phyloP scores from a whole-genome alignment of 2,329 filamentous ascomycete genomes.

The Didymella lethalis region DNA sequence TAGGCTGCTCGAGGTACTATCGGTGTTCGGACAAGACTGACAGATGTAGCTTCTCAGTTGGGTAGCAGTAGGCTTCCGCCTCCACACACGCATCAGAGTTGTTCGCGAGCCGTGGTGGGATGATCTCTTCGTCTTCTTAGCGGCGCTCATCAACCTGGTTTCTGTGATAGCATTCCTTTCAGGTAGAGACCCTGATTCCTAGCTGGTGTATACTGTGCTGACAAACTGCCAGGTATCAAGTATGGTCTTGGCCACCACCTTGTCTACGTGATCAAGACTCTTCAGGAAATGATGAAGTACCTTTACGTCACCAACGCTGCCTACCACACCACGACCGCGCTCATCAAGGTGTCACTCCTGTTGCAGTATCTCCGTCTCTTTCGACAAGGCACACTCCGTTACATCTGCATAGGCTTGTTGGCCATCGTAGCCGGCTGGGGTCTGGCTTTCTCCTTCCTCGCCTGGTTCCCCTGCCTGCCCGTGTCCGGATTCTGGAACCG shows the following conservation, averaged over 20 bases:
- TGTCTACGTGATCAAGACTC: constrained; percentile 21
- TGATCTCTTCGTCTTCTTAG: constrained; percentile 45
- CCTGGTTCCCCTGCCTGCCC: constrained; percentile 44
- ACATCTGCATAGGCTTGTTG: constrained; percentile 26
- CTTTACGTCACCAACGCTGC: constrained; percentile 38
- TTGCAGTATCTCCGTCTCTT: constrained; percentile 48
- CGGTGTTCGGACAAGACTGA: constrained; percentile 6
- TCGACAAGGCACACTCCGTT: constrained; percentile 29
- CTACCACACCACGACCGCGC: constrained; percentile 40
- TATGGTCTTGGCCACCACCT: constrained; percentile 46
- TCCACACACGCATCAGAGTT: constrained; percentile 38
- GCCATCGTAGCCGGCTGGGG: constrained; percentile 37
- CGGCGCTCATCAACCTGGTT: constrained; percentile 34
- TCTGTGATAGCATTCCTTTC: constrained; percentile 31
- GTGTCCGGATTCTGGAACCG: constrained; percentile 35
- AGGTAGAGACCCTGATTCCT: constrained; percentile 17
- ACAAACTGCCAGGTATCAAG: constrained; percentile 28
- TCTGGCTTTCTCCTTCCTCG: constrained; percentile 37
- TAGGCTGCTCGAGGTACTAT: constrained; percentile 15
- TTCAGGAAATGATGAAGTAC: constrained; percentile 31
- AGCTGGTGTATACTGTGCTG: constrained; percentile 1
- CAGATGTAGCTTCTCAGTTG: constrained; percentile 34
- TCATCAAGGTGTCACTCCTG: constrained; percentile 48
- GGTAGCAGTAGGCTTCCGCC: constrained; percentile 36
- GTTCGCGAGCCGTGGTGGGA: constrained; percentile 46